Evolutionary conservation across 140 eudicot genomes (phyloP).

Genomic region (Senecio squalidus): DNA sequence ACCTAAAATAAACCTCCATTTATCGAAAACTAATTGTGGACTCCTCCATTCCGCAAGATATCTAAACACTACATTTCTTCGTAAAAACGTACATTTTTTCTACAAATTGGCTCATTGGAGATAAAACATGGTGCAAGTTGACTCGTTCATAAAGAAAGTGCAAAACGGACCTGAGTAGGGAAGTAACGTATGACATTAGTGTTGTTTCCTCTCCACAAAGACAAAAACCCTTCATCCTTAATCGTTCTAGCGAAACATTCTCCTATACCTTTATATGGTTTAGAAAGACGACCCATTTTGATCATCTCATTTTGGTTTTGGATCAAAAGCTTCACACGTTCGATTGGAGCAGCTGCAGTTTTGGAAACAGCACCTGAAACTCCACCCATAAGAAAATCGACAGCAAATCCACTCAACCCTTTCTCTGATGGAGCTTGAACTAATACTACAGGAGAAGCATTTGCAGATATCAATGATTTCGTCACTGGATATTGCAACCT

Average conservation of each 20-base stretch:
- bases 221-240: slow-evolving; percentile 39
- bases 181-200: slow-evolving; percentile 58
- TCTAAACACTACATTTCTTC: too few relatives aligned
- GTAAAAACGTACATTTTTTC: too few relatives aligned
- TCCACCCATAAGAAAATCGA: slow-evolving; percentile 63
- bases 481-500: slow-evolving; percentile 26
- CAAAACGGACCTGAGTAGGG: slow-evolving; percentile 42
- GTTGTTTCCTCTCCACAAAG: slow-evolving; percentile 57
- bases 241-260: slow-evolving; percentile 49
- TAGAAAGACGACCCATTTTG: slow-evolving; percentile 50
- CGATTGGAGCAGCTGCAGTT: too few relatives aligned
- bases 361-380: slow-evolving; percentile 59
- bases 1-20: too few relatives aligned
- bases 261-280: slow-evolving; percentile 62
- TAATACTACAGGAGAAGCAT: slow-evolving; percentile 30
- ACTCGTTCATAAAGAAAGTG: background rate
- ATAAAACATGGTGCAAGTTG: background rate
- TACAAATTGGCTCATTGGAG: background rate
- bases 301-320: slow-evolving; percentile 64
- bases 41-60: too few relatives aligned
- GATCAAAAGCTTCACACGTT: too few relatives aligned
- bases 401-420: slow-evolving; percentile 36
- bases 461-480: slow-evolving; percentile 25
- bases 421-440: slow-evolving; percentile 50
- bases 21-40: too few relatives aligned